phyloP scores from a whole-genome alignment of 768 basidiomycete genomes.

The Chalciporus piperatus region DNA sequence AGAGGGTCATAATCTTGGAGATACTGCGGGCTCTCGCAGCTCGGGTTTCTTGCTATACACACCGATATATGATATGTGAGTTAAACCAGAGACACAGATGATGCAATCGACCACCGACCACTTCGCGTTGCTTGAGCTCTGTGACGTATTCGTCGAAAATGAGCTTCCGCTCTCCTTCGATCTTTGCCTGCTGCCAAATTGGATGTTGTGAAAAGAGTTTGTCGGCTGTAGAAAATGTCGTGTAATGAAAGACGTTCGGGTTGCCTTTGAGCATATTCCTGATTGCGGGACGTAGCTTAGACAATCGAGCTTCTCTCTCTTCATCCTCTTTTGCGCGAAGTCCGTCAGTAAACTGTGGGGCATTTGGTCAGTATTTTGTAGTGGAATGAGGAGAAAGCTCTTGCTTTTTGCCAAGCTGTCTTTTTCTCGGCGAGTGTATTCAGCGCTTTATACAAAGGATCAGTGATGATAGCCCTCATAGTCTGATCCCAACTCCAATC shows the following conservation, averaged over 20 bases:
- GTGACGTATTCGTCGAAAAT: conserved; percentile 91
- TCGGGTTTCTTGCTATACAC: conserved; percentile 69
- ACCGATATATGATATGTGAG: conserved; percentile 5
- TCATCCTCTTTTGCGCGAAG: conserved; percentile 81
- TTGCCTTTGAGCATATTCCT: conserved; percentile 85
- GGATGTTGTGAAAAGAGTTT: conserved; percentile 82
- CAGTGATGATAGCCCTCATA: conserved; percentile 97
- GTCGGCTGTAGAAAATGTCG: conserved; percentile 87
- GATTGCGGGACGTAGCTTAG: conserved; percentile 83
- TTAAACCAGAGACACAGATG: background rate
- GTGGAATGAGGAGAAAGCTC: conserved; percentile 16
- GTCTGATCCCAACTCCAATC: conserved; percentile 98
- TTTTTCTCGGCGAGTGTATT: conserved; percentile 95
- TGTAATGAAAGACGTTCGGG: conserved; percentile 87
- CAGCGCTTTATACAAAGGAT: conserved; percentile 93
- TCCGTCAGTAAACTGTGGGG: conserved; percentile 61
- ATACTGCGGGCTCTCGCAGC: conserved; percentile 77
- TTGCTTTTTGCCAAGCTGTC: conserved; percentile 87
- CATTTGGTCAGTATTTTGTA: conserved; percentile 6
- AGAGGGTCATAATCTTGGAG: conserved; percentile 76
- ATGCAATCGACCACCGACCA: conserved; percentile 50
- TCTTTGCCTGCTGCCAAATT: conserved; percentile 85
- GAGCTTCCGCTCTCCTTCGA: conserved; percentile 80
- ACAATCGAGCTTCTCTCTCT: conserved; percentile 78
- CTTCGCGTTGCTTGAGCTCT: conserved; percentile 85